Conservation (phyloP, 306 rosid species). For the Sophora flavescens region DNA sequence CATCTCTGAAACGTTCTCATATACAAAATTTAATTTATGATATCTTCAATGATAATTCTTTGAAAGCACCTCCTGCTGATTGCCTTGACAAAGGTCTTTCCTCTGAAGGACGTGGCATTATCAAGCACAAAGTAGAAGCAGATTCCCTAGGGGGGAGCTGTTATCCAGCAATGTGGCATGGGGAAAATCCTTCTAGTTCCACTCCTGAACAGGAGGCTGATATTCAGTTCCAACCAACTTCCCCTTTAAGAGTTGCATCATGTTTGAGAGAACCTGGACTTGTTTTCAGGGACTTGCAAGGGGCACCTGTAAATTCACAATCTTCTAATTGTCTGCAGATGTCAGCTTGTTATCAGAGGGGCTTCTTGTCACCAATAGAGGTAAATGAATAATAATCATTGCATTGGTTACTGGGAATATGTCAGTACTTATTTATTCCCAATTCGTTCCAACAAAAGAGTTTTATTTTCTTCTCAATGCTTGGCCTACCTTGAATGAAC, state of each 20-base stretch:
- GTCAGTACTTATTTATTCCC: not conserved
- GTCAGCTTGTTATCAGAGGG: conserved; percentile 29
- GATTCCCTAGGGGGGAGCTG: conserved; percentile 37
- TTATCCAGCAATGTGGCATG: conserved; percentile 35
- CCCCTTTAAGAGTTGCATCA: conserved; percentile 39
- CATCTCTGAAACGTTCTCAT: conserved; percentile 66
- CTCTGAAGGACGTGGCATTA: conserved; percentile 37
- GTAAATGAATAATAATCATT: conserved; percentile 50
- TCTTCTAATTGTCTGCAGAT: conserved; percentile 46
- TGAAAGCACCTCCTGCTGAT: conserved; percentile 43
- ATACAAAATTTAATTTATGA: conserved; percentile 63
- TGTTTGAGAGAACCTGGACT: conserved; percentile 47
- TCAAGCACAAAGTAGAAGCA: conserved; percentile 45
- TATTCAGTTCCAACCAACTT: conserved; percentile 40
- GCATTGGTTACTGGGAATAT: conserved; percentile 11
- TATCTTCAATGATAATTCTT: conserved; percentile 53
- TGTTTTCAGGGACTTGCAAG: conserved; percentile 39
- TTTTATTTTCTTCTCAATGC: not conserved
- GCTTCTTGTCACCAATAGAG: conserved; percentile 62
- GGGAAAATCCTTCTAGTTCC: conserved; percentile 37
- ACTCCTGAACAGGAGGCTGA: conserved; percentile 46
- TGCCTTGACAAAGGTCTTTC: conserved; percentile 46
- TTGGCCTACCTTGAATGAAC: conserved; percentile 20
- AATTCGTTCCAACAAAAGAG: conserved; percentile 16
- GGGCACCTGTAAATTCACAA: conserved; percentile 38